Base-by-base conservation (phyloP, 768 basidiomycete species). In the Lactifluus hygrophoroides region DNA sequence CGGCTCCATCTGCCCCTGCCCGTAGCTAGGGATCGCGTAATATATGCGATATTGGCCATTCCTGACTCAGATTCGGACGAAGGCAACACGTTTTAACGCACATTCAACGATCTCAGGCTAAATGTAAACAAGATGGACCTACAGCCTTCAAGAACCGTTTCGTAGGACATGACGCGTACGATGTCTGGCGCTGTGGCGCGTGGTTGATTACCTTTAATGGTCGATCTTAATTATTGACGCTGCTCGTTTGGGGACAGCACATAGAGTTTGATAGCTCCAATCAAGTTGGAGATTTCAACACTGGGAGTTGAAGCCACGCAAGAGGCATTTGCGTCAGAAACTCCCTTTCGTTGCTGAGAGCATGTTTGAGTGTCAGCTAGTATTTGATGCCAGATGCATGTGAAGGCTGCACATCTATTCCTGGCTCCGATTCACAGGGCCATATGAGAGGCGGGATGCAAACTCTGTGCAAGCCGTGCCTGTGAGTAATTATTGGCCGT, bases 391-490 rank as follows among this genome's bases (percentile, higher is more conserved):
- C 9, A 17, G n/a, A 34, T 40, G 21, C 9, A 23, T 35, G 23
- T 27, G 19, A 34, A 8, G 34, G 44, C 10, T 2, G 37, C 69
- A 25, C 46, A 84, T 85, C 85, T 87, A 54, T 71, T 71, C 6
- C 84, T 83, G 14, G 83, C 78, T 67, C 85, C 84, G 1, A 86
- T 68, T 1, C 85, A 67, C 10, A 85, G 71, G 27, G 85, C 80
- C 0, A 75, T 72, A 10, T 3, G 76, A 77, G 16, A 86, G 68
- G 16, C 84, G 75, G 1, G 81, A 72, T 13, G 83, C 84, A 11
- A 85, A 72, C 13, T 79, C 83, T 61, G 81, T 83, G 17, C 84
- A 83, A 4, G 82, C 76, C 4, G 82, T 83, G 11, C 84, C 84
- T 80, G n/a, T n/a, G n/a, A n/a, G n/a, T n/a, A n/a, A n/a, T n/a